Conservation (phyloP, 768 basidiomycete genomes). For the Dendrothele bispora region DNA sequence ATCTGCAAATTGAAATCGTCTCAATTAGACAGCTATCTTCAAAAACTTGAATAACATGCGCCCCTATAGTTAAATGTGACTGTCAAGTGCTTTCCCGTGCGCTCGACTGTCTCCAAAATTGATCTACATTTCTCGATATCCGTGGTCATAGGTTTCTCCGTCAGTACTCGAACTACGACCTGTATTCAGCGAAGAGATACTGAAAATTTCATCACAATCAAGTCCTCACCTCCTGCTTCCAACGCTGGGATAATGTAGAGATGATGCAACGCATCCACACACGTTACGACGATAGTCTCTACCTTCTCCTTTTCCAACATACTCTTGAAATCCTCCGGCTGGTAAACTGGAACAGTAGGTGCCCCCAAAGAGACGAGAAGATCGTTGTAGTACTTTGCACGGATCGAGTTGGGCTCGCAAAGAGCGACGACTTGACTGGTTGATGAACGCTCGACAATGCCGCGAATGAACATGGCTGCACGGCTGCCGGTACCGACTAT, state of each 20-base stretch:
- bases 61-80: conserved; percentile 45
- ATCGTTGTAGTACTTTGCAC: conserved; percentile 45
- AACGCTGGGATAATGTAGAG: conserved; percentile 44
- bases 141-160: conserved; percentile 58
- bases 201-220: not conserved
- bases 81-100: conserved; percentile 39
- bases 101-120: conserved; percentile 44
- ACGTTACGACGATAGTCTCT: conserved; percentile 48
- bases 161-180: conserved; percentile 42
- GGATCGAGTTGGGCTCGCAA: conserved; percentile 46
- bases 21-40: not conserved
- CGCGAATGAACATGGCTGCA: conserved; percentile 46
- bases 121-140: conserved; percentile 45
- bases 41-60: conserved; percentile 1
- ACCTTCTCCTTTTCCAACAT: conserved; percentile 48
- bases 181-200: not conserved
- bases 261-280: conserved; percentile 48
- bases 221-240: conserved; percentile 36
- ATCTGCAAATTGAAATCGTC: conserved; percentile 24
- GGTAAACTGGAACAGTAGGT: conserved; percentile 35
- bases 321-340: conserved; percentile 38
- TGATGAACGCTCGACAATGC: conserved; percentile 42
- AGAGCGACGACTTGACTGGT: conserved; percentile 43
- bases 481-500: conserved; percentile 43
- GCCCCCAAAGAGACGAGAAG: conserved; percentile 38